Conservation (phyloP, 2,329 filamentous ascomycete species). For the Talaromyces sp. region DNA sequence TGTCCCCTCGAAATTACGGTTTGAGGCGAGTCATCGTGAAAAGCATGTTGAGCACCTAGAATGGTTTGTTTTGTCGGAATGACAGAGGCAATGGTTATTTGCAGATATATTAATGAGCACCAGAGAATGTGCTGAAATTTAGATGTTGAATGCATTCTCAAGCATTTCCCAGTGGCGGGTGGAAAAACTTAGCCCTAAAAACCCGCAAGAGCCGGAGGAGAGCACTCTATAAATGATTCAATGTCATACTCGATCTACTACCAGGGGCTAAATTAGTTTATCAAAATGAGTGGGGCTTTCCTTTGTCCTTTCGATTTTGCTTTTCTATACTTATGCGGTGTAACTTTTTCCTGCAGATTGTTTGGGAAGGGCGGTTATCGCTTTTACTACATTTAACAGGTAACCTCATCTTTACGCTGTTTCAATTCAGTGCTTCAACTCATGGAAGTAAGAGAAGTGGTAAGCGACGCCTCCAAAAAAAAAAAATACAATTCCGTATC, state of each 20-base stretch:
- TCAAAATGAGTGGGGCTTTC: neutral
- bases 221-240: neutral
- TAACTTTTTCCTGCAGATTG: neutral
- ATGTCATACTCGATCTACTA: neutral
- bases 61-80: neutral
- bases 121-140: neutral
- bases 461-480: neutral
- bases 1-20: neutral
- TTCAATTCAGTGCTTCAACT: no score
- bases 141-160: neutral
- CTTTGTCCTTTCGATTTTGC: neutral
- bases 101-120: neutral
- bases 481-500: neutral
- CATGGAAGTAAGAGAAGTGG: neutral
- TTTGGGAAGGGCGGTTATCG: neutral
- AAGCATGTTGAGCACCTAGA: neutral
- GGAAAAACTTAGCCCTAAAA: conserved; percentile 2
- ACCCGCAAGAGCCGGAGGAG: neutral
- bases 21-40: neutral
- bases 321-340: neutral
- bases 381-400: neutral
- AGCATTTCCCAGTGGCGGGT: neutral
- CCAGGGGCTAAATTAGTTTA: neutral
- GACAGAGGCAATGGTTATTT: neutral
- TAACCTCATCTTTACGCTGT: neutral